Conservation (phyloP, 1,284 basidiomycete genomes). For the Pterulicium gracile region DNA sequence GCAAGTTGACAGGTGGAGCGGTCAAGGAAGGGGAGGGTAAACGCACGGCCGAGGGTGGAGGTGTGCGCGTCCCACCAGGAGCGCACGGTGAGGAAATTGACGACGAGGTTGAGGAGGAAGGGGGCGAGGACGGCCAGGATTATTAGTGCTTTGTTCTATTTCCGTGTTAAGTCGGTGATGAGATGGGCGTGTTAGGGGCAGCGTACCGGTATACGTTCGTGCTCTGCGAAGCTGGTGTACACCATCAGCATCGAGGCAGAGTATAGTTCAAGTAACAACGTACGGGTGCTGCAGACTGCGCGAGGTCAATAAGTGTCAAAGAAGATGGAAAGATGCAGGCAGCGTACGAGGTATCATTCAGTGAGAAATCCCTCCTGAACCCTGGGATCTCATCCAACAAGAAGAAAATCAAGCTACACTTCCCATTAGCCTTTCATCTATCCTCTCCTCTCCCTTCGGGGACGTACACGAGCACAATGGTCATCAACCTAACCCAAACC, state of each 20-base stretch:
- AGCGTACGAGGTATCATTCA: conserved; percentile 45
- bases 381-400: conserved; percentile 43
- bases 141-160: conserved; percentile 23
- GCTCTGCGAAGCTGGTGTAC: conserved; percentile 10
- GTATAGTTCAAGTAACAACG: not conserved
- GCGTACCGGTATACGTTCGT: not conserved
- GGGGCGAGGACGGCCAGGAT: conserved; percentile 39
- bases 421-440: not conserved
- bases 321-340: not conserved
- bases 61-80: conserved; percentile 66
- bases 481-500: not conserved
- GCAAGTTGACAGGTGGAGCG: not conserved
- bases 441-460: not conserved
- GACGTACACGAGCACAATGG: not conserved
- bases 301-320: too few relatives aligned
- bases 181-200: not conserved
- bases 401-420: conserved; percentile 28
- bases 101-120: conserved; percentile 33
- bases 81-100: conserved; percentile 41
- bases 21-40: conserved; percentile 13
- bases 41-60: conserved; percentile 44
- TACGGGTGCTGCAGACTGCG: not conserved
- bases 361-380: conserved; percentile 61
- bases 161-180: conserved; percentile 15
- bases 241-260: not conserved